Conservation (phyloP, 768 basidiomycete genomes). For the Clitopilus passeckerianus region DNA sequence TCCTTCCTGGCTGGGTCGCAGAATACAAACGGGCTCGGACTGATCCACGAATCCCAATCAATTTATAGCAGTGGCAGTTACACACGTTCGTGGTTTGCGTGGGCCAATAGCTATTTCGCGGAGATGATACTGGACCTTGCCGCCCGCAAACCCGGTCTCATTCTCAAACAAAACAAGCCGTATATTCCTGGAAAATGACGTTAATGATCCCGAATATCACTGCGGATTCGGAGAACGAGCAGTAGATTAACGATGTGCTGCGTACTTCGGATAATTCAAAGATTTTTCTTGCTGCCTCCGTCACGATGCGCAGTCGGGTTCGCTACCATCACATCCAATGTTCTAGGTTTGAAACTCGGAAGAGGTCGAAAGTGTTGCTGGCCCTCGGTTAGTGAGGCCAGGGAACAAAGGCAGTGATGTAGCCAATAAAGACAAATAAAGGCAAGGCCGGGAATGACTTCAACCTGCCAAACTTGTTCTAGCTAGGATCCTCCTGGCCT, state of each 20-base stretch:
- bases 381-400: neutral
- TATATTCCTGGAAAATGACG: slow-evolving; percentile 49
- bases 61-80: slow-evolving; percentile 55
- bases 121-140: slow-evolving; percentile 81
- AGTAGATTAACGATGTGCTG: neutral
- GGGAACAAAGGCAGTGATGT: neutral
- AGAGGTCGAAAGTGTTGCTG: neutral
- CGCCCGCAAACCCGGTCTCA: slow-evolving; percentile 62
- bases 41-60: slow-evolving; percentile 72
- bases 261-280: neutral
- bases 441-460: neutral
- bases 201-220: slow-evolving; percentile 3
- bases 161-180: slow-evolving; percentile 49
- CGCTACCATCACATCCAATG: neutral
- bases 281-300: too few species aligned
- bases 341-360: neutral
- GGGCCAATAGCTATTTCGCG: slow-evolving; percentile 81
- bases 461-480: neutral
- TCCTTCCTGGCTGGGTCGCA: slow-evolving; percentile 17
- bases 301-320: neutral
- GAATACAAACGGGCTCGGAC: slow-evolving; percentile 72
- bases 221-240: slow-evolving; percentile 3
- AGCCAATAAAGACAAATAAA: slow-evolving; percentile 4
- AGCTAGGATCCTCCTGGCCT: neutral
- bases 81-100: slow-evolving; percentile 76